Evolutionary conservation across 305 asterid genomes (phyloP), one percentile per base, ranked within the genome.

Genomic region (Fraxinus angustifolia): DNA sequence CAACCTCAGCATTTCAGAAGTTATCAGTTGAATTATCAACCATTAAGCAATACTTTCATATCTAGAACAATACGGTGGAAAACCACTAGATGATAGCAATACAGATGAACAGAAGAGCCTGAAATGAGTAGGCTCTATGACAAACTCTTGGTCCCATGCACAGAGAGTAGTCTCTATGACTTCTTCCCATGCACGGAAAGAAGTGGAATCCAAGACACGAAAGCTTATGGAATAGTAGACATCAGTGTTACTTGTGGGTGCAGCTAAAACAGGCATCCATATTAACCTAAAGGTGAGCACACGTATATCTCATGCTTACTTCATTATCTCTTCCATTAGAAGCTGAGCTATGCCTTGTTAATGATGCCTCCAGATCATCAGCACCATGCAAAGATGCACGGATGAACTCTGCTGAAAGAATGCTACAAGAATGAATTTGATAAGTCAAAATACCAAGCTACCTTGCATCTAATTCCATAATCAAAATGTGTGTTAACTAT

Each of bases 351-450:
- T 91, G 78, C 76, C 85, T 81, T 68, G 85, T 75, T 77, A 87
- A 79, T 85, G 93, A 85, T 67, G 79, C 87, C 90, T 88, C 93
- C 85, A 85, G 81, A 83, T 78, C 86, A 76, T 90, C 99, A 86
- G 88, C 83, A 75, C 91, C 98, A 79, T 87, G 94, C 84, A 90
- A 81, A 83, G 99, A 91, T 73, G 93, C 89, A 76, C 90, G 97
- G 86, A 93, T 83, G 91, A 96, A 96, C 85, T 96, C 99, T 91
- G 98, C 98, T 92, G 99, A 94, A 90, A 96, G 99, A 92, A 96
- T 91, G 97, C 99, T 96, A 93, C 98, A 96, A 93, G 87, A 96
- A 88, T 90, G 90, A 89, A 92, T 92, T 81, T 87, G 90, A 87
- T 92, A 83, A 96, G 99, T 91, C 90, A 90, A 88, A 83, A 85